These are phyloP conservation scores for Pleurotus tuber-regium DNA, from an alignment of 768 basidiomycete species.

Conservation along the genomic window DNA sequence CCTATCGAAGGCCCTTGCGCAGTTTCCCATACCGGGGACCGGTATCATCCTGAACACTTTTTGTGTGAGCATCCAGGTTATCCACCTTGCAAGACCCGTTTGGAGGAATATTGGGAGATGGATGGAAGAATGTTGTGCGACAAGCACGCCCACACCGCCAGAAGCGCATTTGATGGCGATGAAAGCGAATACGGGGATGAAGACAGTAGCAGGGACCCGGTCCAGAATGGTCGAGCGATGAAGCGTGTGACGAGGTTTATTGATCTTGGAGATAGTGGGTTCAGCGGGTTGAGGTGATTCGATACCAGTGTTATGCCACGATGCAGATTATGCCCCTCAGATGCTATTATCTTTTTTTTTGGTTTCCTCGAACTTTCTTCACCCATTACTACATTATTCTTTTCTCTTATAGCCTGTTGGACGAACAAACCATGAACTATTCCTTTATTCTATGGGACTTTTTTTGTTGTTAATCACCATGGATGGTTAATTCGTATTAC, in stretches of 20 bases:
- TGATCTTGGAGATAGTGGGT: slow-evolving; percentile 48
- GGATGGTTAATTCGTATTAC: slow-evolving; percentile 5
- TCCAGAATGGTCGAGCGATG: slow-evolving; percentile 51
- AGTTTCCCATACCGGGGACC: slow-evolving; percentile 74
- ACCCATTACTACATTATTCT: not conserved
- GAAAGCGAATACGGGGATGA: slow-evolving; percentile 23
- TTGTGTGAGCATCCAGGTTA: slow-evolving; percentile 68
- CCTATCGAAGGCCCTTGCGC: slow-evolving; percentile 95
- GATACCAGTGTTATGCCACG: not conserved
- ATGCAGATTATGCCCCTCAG: not conserved
- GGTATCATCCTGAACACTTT: slow-evolving; percentile 89
- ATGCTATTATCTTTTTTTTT: not conserved
- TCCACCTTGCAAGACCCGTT: slow-evolving; percentile 51
- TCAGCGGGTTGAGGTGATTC: slow-evolving; percentile 24
- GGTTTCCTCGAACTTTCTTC: not conserved
- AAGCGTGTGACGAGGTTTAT: slow-evolving; percentile 83
- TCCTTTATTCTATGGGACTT: slow-evolving; percentile 7
- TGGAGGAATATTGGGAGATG: slow-evolving; percentile 89
- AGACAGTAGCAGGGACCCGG: slow-evolving; percentile 28
- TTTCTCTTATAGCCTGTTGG: not conserved
- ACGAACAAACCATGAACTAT: slow-evolving; percentile 2
- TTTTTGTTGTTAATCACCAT: slow-evolving; percentile 5
- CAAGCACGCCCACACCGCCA: slow-evolving; percentile 53
- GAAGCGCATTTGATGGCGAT: slow-evolving; percentile 18
- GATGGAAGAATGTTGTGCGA: slow-evolving; percentile 87